A percentile compares a stretch with the other conserved stretches of the same genome.
Conservation (phyloP, 2,329 filamentous ascomycete genomes). For the Pochonia chlamydosporia region DNA sequence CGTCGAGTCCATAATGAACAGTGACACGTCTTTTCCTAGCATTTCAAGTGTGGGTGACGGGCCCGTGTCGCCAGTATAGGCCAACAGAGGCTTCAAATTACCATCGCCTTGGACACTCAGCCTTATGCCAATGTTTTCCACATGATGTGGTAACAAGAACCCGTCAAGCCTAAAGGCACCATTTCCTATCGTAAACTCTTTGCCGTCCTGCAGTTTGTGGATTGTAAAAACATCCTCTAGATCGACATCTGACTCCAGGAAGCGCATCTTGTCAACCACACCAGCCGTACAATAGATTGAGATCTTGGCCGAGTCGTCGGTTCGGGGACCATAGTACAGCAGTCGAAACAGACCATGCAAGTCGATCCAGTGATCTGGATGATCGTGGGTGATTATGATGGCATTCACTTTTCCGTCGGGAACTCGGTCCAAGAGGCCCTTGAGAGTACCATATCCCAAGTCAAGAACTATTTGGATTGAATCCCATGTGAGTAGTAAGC, state of each 20-base stretch:
- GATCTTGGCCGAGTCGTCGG: not conserved
- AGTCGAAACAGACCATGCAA: conserved; percentile 1
- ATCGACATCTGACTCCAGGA: not conserved
- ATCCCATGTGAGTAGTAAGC: conserved; percentile 2
- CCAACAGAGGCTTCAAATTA: not conserved
- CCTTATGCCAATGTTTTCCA: conserved; percentile 1
- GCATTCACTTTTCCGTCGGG: not conserved
- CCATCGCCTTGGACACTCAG: not conserved
- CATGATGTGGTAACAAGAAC: not conserved
- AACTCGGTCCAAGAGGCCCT: not conserved
- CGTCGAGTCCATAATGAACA: conserved; percentile 2
- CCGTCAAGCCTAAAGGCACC: not conserved
- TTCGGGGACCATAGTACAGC: conserved; percentile 1
- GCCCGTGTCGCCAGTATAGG: conserved; percentile 2
- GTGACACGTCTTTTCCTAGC: not conserved
- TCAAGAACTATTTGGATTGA: not conserved
- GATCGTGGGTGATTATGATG: conserved; percentile 1
- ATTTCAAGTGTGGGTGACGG: not conserved
- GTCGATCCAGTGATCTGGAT: conserved; percentile 4
- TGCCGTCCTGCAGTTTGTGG: not conserved
- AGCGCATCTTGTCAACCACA: not conserved
- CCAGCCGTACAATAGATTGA: not conserved
- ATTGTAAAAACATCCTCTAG: not conserved
- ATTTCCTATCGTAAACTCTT: not conserved
- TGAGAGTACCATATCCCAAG: conserved; percentile 1